Percentiles rank a stretch among this genome's conserved stretches.
Conservation (phyloP, 495 filamentous ascomycete species). For the Daldinia grandis region DNA sequence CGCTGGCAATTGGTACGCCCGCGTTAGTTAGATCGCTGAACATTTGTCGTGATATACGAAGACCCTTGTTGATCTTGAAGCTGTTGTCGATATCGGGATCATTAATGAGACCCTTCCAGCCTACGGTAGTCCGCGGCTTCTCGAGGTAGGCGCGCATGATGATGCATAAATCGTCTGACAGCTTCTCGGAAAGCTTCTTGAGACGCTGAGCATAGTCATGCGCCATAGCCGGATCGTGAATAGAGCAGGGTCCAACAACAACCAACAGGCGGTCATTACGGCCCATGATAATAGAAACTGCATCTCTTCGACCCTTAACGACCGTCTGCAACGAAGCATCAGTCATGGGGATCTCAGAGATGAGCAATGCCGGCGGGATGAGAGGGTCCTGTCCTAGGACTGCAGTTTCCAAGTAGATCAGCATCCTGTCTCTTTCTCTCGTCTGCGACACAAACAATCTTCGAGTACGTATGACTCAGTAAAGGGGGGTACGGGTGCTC, state of each 20-base stretch:
- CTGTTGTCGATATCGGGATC: slow-evolving; percentile 97
- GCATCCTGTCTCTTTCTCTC: slow-evolving; percentile 25
- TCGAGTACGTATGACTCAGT: slow-evolving; percentile 11
- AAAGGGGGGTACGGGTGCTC: slow-evolving; percentile 4
- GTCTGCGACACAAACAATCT: neutral
- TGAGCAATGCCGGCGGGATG: slow-evolving; percentile 86
- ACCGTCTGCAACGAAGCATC: slow-evolving; percentile 71
- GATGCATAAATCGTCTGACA: slow-evolving; percentile 83
- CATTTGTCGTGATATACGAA: slow-evolving; percentile 85
- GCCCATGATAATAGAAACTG: slow-evolving; percentile 81
- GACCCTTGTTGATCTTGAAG: slow-evolving; percentile 99
- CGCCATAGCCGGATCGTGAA: slow-evolving; percentile 90
- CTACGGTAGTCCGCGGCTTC: slow-evolving; percentile 98
- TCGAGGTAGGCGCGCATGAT: slow-evolving; percentile 99
- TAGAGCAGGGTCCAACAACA: slow-evolving; percentile 93
- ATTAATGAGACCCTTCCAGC: slow-evolving; percentile 99
- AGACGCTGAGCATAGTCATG: slow-evolving; percentile 85
- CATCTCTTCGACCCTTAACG: slow-evolving; percentile 81
- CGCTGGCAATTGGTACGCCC: slow-evolving; percentile 92
- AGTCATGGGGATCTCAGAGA: slow-evolving; percentile 86
- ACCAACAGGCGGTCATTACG: slow-evolving; percentile 88
- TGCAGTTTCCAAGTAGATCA: slow-evolving; percentile 52
- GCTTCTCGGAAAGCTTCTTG: slow-evolving; percentile 74
- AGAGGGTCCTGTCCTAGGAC: slow-evolving; percentile 96
- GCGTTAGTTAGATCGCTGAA: slow-evolving; percentile 86